Evolutionary conservation across 1,284 basidiomycete genomes (phyloP), one percentile per base, ranked within the genome.

Genomic region (Takashimella koratensis): DNA sequence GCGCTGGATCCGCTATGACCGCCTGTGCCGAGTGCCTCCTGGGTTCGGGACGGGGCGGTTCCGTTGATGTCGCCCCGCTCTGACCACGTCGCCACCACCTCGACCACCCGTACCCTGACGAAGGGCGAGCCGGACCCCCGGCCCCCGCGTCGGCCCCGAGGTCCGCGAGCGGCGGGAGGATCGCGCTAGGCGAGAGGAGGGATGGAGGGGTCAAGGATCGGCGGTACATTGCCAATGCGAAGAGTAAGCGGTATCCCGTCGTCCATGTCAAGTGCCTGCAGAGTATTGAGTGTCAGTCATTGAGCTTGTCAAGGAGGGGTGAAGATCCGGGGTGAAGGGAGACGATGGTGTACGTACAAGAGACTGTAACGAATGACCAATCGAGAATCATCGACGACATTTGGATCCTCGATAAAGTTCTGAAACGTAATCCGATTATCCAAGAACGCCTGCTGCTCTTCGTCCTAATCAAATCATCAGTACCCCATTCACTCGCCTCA

Each of bases 241-340:
- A 76, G 19, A 83, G 66, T 26, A 81, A 72, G 2, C 78, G 76
- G 26, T 75, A 73, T 1, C 77, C 79, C 39, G 77, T 79, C 45
- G 77, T 71, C 79, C 80, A 81, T 4, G 79, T 79, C 45, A 80
- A 67, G 66, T 77, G 79, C 23, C 72, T 75, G 42, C 13, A 24
- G 13, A 45, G 43, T 10, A 11, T 5, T 11, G 12, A 20, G 42
- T 24, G 46, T 49, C 24, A 48, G 43, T 41, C 8, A 19, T 24
- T 12, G 27, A 10, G 26, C 6, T 40, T 5, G 19, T 25, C 26
- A 40, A 43, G 39, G 36, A 11, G 16, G 30, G 8, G 30, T 36
- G 16, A 8, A 36, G 30, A 36, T 36, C 16, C 30, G 16, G n/a
- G n/a, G 30, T 23, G 16, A 45, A 43, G n/a, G 2, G 10, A 21